Conservation (phyloP, 108 stramenopile genomes). For the Cyclotella kingstonii region DNA sequence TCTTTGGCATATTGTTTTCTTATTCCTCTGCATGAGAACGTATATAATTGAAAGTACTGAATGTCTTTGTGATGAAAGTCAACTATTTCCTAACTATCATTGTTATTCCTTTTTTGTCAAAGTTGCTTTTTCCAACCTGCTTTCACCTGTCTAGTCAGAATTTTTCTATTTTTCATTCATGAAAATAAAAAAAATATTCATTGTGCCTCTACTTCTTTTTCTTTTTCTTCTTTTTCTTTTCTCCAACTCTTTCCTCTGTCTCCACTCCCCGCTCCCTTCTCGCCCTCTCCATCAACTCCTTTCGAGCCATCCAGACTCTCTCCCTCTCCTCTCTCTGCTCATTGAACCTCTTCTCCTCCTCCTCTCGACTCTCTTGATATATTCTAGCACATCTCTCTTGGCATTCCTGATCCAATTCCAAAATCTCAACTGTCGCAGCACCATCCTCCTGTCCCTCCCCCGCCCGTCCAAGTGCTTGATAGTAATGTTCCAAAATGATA, state of each 20-base stretch:
- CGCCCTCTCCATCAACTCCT: slow-evolving; percentile 13
- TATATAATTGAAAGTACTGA: no score
- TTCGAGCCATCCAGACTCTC: slow-evolving; percentile 17
- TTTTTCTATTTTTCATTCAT: no score
- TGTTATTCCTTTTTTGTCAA: no score
- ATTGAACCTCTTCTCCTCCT: slow-evolving; percentile 20
- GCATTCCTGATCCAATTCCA: no score
- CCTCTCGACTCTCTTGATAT: slow-evolving; percentile 18
- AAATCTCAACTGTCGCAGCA: slow-evolving; percentile 6
- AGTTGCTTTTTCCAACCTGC: no score
- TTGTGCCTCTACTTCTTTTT: slow-evolving; percentile 30
- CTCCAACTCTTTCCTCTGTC: not conserved
- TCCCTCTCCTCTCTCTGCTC: no score
- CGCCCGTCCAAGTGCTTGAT: slow-evolving; percentile 55
- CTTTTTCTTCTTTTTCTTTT: slow-evolving; percentile 44
- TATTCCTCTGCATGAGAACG: no score
- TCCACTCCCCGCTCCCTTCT: slow-evolving; percentile 40
- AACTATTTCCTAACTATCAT: no score
- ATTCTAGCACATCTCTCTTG: slow-evolving; percentile 18
- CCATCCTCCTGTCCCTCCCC: slow-evolving; percentile 31
- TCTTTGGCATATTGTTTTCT: no score
- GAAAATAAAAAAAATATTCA: slow-evolving; percentile 5
- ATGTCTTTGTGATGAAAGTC: no score
- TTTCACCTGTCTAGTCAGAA: no score
- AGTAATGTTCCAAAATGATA: slow-evolving; percentile 80